A percentile compares a stretch with the other conserved stretches of the same genome.
These are phyloP conservation scores for Aquanectria penicillioides DNA, from an alignment of 2,329 filamentous ascomycete species.

Conservation along the genomic window DNA sequence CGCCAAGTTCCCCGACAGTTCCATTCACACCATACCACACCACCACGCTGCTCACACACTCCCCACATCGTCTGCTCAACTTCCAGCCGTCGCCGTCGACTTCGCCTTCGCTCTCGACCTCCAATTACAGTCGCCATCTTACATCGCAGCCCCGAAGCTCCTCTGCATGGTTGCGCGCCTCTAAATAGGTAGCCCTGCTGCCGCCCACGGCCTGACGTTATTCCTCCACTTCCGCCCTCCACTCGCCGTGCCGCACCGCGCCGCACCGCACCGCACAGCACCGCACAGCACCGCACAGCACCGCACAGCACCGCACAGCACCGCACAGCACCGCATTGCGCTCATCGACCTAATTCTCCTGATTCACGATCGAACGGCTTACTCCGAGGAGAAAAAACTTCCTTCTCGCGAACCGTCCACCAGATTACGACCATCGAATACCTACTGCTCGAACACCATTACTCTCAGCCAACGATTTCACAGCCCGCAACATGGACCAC, in stretches of 20 bases:
- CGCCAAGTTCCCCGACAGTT: constrained; percentile 13
- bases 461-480: not conserved
- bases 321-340: constrained; percentile 1
- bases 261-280: constrained; percentile 1
- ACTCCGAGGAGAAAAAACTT: not conserved
- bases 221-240: not conserved
- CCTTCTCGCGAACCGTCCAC: not conserved
- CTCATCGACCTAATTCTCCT: not conserved
- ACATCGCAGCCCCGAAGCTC: not conserved
- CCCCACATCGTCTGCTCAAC: not conserved
- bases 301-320: not conserved
- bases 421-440: not conserved
- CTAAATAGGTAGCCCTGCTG: constrained; percentile 3
- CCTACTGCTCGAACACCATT: constrained; percentile 3
- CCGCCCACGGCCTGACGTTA: not conserved
- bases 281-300: constrained; percentile 2
- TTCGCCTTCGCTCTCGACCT: not conserved
- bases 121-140: not conserved
- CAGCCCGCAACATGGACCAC: constrained; percentile 51
- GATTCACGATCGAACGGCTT: not conserved
- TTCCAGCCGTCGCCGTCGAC: no score
- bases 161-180: not conserved
- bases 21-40: constrained; percentile 17
- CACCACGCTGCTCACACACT: not conserved
- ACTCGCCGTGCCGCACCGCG: constrained; percentile 1